Conservation (phyloP, 495 filamentous ascomycete genomes). For the Collariella sp. region DNA sequence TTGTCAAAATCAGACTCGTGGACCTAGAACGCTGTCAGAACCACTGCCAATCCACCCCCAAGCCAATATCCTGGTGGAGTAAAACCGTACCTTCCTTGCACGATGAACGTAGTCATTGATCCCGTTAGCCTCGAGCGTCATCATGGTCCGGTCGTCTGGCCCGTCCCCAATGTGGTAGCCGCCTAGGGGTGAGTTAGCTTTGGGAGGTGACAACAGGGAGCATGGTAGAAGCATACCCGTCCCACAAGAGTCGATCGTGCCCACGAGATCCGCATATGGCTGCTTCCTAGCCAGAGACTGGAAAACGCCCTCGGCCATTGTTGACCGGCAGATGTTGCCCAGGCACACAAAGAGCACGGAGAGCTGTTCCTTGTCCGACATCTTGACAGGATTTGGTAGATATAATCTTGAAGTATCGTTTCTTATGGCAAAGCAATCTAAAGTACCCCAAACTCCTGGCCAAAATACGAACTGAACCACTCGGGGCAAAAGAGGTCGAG, state of each 20-base stretch:
- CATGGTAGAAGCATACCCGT: conserved; percentile 37
- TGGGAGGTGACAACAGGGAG: neutral
- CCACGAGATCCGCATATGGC: conserved; percentile 50
- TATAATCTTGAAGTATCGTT: neutral
- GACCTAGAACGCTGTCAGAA: conserved; percentile 19
- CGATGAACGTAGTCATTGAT: conserved; percentile 68
- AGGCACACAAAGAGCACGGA: conserved; percentile 93
- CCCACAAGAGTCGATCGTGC: conserved; percentile 76
- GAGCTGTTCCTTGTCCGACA: conserved; percentile 36
- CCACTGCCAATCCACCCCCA: neutral
- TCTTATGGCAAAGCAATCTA: neutral
- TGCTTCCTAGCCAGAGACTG: conserved; percentile 53
- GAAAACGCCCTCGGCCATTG: conserved; percentile 96
- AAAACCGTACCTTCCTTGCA: conserved; percentile 61
- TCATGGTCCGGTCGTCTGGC: conserved; percentile 79
- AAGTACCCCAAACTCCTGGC: neutral
- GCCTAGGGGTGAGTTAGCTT: conserved; percentile 24
- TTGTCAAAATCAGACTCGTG: conserved; percentile 54
- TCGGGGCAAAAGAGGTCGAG: neutral
- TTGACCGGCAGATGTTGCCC: conserved; percentile 90
- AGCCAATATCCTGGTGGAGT: neutral
- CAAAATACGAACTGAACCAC: neutral
- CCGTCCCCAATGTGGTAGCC: conserved; percentile 67
- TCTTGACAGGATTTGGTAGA: neutral
- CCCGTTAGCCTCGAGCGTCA: conserved; percentile 62